phyloP scores from a whole-genome alignment of 805 yeast species.

The Middelhovenomyces tepae region DNA sequence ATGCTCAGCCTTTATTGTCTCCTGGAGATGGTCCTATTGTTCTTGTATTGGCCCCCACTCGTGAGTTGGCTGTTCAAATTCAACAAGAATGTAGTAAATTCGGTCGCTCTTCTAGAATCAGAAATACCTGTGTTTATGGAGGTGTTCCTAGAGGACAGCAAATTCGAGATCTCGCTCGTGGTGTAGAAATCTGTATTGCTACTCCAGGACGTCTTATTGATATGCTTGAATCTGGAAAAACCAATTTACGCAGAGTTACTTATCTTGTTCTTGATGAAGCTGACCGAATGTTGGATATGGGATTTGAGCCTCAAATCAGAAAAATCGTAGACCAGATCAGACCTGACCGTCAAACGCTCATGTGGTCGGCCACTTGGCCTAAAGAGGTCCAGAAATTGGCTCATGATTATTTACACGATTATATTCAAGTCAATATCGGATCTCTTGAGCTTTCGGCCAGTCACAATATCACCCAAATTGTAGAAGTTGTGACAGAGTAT shows the following conservation, averaged over 20 bases:
- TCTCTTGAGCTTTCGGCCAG: constrained; percentile 94
- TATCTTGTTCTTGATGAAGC: constrained; percentile 98
- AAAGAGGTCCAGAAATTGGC: constrained; percentile 93
- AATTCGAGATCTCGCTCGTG: constrained; percentile 90
- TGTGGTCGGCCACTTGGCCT: constrained; percentile 99
- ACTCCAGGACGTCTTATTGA: constrained; percentile 99
- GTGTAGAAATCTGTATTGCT: constrained; percentile 93
- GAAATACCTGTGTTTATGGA: constrained; percentile 94
- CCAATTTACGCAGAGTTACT: constrained; percentile 92
- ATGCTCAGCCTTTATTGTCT: constrained; percentile 89
- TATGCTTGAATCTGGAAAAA: constrained; percentile 91
- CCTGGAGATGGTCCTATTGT: constrained; percentile 98
- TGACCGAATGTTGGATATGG: constrained; percentile 99
- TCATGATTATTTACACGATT: constrained; percentile 81
- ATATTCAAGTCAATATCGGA: constrained; percentile 94
- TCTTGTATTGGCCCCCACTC: constrained; percentile 92
- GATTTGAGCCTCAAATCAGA: constrained; percentile 99
- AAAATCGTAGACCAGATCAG: constrained; percentile 96
- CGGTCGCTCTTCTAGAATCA: constrained; percentile 82
- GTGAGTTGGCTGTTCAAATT: constrained; percentile 97
- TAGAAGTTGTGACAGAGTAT: constrained; percentile 83
- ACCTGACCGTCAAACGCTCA: constrained; percentile 97
- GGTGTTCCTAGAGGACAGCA: constrained; percentile 99
- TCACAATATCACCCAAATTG: constrained; percentile 87
- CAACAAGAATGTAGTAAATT: constrained; percentile 94